Percentiles rank a stretch among this genome's conserved stretches.
These are phyloP conservation scores for Pseudogymnoascus sp. DNA, from an alignment of 2,329 filamentous ascomycete genomes.

Conservation along the genomic window DNA sequence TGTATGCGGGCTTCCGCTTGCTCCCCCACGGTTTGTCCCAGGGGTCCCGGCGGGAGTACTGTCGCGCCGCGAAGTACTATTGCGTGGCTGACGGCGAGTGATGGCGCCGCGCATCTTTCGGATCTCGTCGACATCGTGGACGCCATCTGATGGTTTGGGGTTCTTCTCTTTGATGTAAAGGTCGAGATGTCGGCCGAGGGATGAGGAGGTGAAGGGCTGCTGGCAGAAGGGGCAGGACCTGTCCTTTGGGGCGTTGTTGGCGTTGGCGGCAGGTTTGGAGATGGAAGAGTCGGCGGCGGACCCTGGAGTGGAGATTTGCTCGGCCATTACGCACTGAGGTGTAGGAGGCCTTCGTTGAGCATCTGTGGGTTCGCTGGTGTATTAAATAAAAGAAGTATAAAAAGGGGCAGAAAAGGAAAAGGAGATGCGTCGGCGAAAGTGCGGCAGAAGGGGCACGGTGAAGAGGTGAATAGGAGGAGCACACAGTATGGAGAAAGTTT, in stretches of 20 bases:
- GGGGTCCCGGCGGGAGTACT: conserved; percentile 52
- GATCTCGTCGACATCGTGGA: conserved; percentile 88
- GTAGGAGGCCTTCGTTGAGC: conserved; percentile 2
- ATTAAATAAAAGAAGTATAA: not conserved
- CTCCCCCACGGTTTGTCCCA: conserved; percentile 28
- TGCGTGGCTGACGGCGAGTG: conserved; percentile 74
- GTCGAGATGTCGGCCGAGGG: conserved; percentile 85
- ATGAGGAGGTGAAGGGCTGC: conserved; percentile 88
- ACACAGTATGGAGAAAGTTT: conserved; percentile 4
- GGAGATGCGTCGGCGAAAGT: not conserved
- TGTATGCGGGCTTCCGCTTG: conserved; percentile 12
- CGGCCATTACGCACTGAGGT: conserved; percentile 23
- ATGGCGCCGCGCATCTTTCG: conserved; percentile 74
- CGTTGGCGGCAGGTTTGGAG: not conserved
- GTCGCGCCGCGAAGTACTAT: conserved; percentile 46
- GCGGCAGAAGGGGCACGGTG: not conserved
- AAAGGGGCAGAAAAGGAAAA: not conserved
- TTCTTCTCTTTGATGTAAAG: conserved; percentile 92
- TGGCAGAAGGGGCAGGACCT: conserved; percentile 81
- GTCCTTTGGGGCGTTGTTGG: conserved; percentile 54
- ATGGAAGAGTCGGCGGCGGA: conserved; percentile 27
- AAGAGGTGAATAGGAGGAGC: conserved; percentile 2
- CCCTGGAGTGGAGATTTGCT: conserved; percentile 29
- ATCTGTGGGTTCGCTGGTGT: not conserved
- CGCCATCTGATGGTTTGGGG: conserved; percentile 74